phyloP scores from a whole-genome alignment of 495 filamentous ascomycete species.

The Xanthoparmelia taractica region DNA sequence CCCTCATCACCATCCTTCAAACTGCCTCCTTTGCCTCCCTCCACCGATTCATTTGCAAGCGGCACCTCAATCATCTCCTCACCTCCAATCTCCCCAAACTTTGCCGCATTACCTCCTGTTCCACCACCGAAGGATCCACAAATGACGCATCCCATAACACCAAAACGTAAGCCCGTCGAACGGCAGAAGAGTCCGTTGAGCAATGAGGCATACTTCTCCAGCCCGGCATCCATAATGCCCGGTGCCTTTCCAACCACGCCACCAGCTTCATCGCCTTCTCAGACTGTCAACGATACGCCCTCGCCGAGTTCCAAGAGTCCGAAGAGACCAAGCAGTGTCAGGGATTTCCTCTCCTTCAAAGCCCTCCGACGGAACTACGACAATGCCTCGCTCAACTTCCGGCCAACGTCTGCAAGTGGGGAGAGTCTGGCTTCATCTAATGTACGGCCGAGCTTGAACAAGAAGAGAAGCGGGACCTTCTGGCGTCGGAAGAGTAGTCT shows the following conservation, averaged over 20 bases:
- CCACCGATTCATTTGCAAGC: conserved; percentile 11
- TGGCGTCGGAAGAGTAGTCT: conserved; percentile 24
- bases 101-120: conserved; percentile 13
- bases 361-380: conserved; percentile 14
- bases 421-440: conserved; percentile 28
- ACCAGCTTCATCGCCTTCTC: conserved; percentile 13
- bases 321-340: conserved; percentile 20
- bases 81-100: conserved; percentile 3
- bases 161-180: conserved; percentile 18
- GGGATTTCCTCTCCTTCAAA: conserved; percentile 22
- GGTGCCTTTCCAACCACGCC: conserved; percentile 23
- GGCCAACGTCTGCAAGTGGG: conserved; percentile 34
- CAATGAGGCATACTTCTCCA: conserved; percentile 21
- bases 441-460: conserved; percentile 14
- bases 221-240: conserved; percentile 22
- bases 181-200: conserved; percentile 23
- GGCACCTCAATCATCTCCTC: conserved; percentile 19
- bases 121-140: conserved; percentile 16
- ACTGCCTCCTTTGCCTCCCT: conserved; percentile 18
- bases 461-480: conserved; percentile 23
- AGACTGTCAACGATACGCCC: neutral
- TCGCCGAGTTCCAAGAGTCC: conserved; percentile 11
- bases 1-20: conserved; percentile 9
- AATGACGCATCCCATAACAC: conserved; percentile 12
- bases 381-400: neutral